phyloP scores from a whole-genome alignment of 2,329 filamentous ascomycete species.

The Teratosphaeria zuluensis region DNA sequence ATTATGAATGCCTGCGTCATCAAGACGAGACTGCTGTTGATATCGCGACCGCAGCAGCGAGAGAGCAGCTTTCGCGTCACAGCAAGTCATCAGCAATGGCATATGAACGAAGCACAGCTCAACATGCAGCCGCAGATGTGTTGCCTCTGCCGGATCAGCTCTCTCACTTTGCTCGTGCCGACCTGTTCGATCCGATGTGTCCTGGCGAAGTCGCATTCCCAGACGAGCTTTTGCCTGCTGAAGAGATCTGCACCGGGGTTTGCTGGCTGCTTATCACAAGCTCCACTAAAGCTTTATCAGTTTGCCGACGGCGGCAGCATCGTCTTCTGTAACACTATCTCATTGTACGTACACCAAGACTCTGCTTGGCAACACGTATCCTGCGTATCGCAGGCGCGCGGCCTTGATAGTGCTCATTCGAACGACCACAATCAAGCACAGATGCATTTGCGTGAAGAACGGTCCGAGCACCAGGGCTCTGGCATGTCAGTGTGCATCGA shows the following conservation, averaged over 20 bases:
- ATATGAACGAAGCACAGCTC: no score
- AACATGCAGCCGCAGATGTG: no score
- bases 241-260: background rate
- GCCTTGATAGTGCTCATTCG: background rate
- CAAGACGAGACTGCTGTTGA: background rate
- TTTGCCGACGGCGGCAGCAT: background rate
- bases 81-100: no score
- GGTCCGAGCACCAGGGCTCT: slow-evolving; percentile 31
- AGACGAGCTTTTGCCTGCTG: background rate
- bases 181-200: background rate
- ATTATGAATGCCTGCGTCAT: background rate
- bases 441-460: slow-evolving; percentile 30
- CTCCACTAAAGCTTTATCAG: background rate
- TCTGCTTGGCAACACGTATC: slow-evolving; percentile 7
- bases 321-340: background rate
- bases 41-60: no score
- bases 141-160: no score
- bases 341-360: background rate
- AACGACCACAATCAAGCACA: background rate
- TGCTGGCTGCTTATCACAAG: background rate
- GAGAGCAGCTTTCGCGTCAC: no score
- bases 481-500: no score
- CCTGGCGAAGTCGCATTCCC: background rate
- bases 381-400: background rate
- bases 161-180: no score